Base-by-base conservation (phyloP, 352 stramenopile genomes). In the Aphanomyces cochlioides region DNA sequence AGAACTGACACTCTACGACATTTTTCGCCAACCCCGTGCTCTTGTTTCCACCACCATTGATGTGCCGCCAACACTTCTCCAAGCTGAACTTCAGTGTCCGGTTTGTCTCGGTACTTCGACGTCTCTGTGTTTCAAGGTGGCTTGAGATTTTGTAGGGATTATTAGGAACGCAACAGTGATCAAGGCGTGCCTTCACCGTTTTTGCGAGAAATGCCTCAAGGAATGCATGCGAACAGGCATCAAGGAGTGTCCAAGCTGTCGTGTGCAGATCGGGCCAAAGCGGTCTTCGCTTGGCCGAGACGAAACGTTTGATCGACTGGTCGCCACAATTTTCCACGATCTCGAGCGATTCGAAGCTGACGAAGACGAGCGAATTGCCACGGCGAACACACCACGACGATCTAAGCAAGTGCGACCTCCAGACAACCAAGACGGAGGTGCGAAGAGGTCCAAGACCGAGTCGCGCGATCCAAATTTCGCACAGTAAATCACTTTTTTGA, bases 121-220 rank as follows among this genome's bases (percentile, higher is more conserved):
- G 17, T 58, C 36, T 53, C 45, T 53, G n/a, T 53, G 45, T 53
- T 53, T 53, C 45, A n/a, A n/a, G 19, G 36, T 15, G 12, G 36
- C 6, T 58, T 36, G 50, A 58, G 17, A 58, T 19, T 21, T 7
- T 47, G n/a, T 58, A 57, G 41, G 61, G 7, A 28, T 94, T 57
- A 85, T 94, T 68, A 80, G 81, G 64, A 80, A 89, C 58, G 92
- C 89, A n/a, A 83, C 83, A 56, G 89, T 95, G 17, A 90, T 97
- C 12, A 96, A 95, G 79, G 85, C 96, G 72, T 97, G 90, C 74
- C 78, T 97, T 56, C 90, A 97, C 73, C 84, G 90, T 47, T 97
- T 97, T 73, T 97, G 90, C 64, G 77, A 85, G 66, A 82, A 95
- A 38, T 97, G 90, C 77, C 96, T 97, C 69, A 80, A 95, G 60